These are phyloP conservation scores for Ustilago trichophora DNA, from an alignment of 1,284 basidiomycete genomes.

Conservation along the genomic window DNA sequence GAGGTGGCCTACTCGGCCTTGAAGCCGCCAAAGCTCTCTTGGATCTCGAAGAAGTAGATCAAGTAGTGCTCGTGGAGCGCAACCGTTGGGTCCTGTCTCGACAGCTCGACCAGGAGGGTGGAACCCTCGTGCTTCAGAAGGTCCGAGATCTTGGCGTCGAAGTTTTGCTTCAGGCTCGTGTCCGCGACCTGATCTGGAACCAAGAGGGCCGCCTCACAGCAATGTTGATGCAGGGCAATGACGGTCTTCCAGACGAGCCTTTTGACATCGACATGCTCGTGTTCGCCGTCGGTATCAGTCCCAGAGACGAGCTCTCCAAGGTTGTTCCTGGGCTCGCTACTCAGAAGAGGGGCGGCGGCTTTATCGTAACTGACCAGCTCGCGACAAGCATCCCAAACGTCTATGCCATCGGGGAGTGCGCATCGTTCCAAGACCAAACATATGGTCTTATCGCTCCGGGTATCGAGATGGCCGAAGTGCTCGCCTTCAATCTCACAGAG, in stretches of 20 bases:
- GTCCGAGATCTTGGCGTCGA: constrained; percentile 76
- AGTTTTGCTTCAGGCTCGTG: constrained; percentile 72
- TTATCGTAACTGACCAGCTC: constrained; percentile 73
- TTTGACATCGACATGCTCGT: constrained; percentile 66
- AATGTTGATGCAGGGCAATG: constrained; percentile 55
- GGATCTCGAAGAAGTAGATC: constrained; percentile 71
- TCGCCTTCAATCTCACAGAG: constrained; percentile 77
- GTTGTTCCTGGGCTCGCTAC: constrained; percentile 50
- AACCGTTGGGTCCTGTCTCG: constrained; percentile 75
- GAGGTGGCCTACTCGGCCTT: constrained; percentile 78
- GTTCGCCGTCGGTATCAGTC: constrained; percentile 70
- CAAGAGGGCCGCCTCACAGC: constrained; percentile 47
- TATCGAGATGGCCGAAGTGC: constrained; percentile 79
- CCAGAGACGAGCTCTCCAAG: constrained; percentile 76
- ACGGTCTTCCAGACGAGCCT: constrained; percentile 62
- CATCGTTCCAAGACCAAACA: constrained; percentile 75
- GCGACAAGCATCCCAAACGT: constrained; percentile 73
- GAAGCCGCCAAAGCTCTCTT: constrained; percentile 79
- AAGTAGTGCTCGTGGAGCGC: constrained; percentile 74
- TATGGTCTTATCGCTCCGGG: constrained; percentile 79
- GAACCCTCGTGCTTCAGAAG: constrained; percentile 75
- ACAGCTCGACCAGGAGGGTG: constrained; percentile 77
- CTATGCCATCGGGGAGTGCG: constrained; percentile 81
- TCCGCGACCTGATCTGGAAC: constrained; percentile 62
- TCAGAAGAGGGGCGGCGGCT: constrained; percentile 73